Conservation (phyloP, 2,329 filamentous ascomycete species). For the Pseudohalonectria lignicola region DNA sequence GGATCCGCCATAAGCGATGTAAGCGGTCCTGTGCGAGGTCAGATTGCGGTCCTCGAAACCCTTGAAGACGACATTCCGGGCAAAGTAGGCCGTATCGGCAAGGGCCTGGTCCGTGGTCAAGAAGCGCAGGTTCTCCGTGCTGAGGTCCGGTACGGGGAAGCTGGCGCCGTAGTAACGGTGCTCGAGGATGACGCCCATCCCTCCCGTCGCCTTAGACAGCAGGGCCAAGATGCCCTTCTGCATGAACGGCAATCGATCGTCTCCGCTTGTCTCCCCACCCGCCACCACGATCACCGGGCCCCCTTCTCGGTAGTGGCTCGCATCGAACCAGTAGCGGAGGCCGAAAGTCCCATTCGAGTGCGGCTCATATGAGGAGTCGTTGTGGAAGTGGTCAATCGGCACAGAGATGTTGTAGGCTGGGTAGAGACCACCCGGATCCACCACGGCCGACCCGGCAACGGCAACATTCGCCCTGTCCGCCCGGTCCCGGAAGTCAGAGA, state of each 20-base stretch:
- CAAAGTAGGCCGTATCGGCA: slow-evolving; percentile 73
- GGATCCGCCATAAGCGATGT: slow-evolving; percentile 71
- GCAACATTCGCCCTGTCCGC: no score
- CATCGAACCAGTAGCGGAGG: slow-evolving; percentile 75
- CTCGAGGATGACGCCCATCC: slow-evolving; percentile 70
- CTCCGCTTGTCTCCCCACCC: slow-evolving; percentile 22
- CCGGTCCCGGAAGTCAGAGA: neutral
- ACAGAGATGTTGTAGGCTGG: slow-evolving; percentile 15
- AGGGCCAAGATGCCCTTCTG: slow-evolving; percentile 68
- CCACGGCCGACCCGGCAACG: no score
- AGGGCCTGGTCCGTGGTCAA: slow-evolving; percentile 72
- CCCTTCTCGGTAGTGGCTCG: slow-evolving; percentile 60
- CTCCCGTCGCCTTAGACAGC: slow-evolving; percentile 58
- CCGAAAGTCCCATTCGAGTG: slow-evolving; percentile 58
- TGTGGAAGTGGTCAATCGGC: slow-evolving; percentile 71
- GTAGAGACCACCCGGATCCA: neutral
- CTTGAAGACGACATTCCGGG: slow-evolving; percentile 56
- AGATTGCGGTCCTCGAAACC: slow-evolving; percentile 59
- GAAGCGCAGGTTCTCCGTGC: slow-evolving; percentile 62
- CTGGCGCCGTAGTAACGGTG: slow-evolving; percentile 78
- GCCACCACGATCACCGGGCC: slow-evolving; percentile 72
- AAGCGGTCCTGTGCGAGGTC: slow-evolving; percentile 48
- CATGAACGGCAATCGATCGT: slow-evolving; percentile 50
- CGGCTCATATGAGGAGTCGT: slow-evolving; percentile 65
- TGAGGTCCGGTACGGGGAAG: slow-evolving; percentile 55